Conservation (phyloP, 192 early-diverging fungal genomes). For the Backusella parvicylindrica region DNA sequence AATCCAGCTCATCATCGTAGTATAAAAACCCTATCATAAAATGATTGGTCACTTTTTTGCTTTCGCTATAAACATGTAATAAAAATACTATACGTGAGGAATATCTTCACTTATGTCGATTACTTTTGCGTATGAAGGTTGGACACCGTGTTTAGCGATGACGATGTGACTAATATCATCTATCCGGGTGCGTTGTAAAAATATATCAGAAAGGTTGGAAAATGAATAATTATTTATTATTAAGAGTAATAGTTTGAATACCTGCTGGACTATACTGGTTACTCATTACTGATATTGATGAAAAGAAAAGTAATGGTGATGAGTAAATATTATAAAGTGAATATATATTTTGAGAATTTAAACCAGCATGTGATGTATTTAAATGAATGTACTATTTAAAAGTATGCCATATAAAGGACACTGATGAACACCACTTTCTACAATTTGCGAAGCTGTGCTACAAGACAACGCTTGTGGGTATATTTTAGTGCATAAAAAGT, state of each 20-base stretch:
- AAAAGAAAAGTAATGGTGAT: neutral
- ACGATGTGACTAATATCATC: neutral
- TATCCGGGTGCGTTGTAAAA: neutral
- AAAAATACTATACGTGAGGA: conserved; percentile 9
- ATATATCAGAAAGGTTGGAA: neutral
- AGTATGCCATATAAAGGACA: neutral
- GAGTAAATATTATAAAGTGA: neutral
- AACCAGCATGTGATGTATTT: neutral
- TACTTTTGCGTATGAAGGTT: conserved; percentile 25
- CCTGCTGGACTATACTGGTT: neutral
- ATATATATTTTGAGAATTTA: neutral
- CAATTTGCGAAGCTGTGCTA: neutral
- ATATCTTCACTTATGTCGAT: conserved; percentile 3
- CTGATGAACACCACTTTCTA: neutral
- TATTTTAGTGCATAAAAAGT: neutral
- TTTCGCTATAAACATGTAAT: neutral
- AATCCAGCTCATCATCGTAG: conserved; percentile 39
- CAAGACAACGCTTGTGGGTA: neutral
- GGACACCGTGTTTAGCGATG: conserved; percentile 14
- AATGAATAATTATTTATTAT: neutral
- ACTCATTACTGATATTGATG: neutral
- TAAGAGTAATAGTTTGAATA: neutral
- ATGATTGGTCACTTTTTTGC: neutral
- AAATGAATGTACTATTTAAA: neutral
- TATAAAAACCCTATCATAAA: conserved; percentile 33